Conservation (phyloP, 768 basidiomycete genomes). For the Lactifluus volemus region DNA sequence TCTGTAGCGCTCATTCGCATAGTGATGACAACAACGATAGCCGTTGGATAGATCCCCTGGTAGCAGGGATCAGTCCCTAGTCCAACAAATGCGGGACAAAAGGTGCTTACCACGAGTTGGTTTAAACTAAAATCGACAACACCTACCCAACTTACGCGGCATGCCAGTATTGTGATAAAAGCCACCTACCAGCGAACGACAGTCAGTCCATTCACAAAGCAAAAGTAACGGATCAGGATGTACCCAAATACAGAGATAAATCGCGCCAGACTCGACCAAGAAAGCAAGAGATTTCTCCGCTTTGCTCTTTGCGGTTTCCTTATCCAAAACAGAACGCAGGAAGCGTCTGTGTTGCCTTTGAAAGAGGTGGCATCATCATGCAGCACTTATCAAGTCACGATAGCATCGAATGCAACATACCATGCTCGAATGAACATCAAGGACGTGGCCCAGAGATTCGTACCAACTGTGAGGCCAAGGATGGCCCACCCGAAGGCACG, state of each 20-base stretch:
- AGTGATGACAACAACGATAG: constrained; percentile 5
- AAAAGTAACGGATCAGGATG: neutral
- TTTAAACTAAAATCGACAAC: neutral
- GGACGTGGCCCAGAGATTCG: constrained; percentile 11
- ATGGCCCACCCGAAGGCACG: neutral
- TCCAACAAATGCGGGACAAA: neutral
- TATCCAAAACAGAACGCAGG: neutral
- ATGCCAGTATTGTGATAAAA: neutral
- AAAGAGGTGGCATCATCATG: neutral
- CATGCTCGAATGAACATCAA: constrained; percentile 7
- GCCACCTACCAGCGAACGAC: neutral
- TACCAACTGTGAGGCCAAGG: neutral
- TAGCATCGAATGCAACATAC: neutral
- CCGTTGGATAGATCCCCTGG: constrained; percentile 10
- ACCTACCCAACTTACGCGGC: neutral
- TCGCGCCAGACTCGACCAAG: constrained; percentile 3
- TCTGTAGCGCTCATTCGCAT: constrained; percentile 8
- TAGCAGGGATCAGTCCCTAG: neutral
- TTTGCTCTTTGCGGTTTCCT: neutral
- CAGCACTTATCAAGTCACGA: neutral
- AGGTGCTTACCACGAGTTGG: constrained; percentile 5
- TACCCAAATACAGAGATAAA: constrained; percentile 9
- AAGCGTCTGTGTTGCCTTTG: constrained; percentile 2
- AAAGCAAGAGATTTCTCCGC: neutral
- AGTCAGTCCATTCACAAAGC: neutral